A percentile compares a stretch with the other conserved stretches of the same genome.
These are phyloP conservation scores for Rhododendron vialii DNA, from an alignment of 148 eudicot species.

Conservation along the genomic window DNA sequence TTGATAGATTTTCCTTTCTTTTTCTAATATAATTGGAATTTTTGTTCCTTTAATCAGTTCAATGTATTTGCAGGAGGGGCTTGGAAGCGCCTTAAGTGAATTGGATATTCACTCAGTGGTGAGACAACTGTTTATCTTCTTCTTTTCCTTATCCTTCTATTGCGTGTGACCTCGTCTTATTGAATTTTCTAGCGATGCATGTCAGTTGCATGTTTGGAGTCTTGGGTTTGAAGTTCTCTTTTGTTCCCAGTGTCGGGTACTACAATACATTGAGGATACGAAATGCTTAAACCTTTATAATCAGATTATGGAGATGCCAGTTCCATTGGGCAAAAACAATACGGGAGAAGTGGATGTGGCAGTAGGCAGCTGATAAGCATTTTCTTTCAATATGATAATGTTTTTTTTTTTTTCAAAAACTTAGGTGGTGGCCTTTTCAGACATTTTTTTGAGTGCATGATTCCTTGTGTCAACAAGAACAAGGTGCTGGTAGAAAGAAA, in stretches of 20 bases:
- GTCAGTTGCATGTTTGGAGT: neutral
- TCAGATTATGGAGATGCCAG: neutral
- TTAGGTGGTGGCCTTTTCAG: neutral
- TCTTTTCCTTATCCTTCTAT: neutral
- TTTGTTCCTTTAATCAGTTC: neutral
- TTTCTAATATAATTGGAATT: neutral
- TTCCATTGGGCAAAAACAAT: neutral
- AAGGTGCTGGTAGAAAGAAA: neutral
- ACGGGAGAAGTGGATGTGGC: neutral
- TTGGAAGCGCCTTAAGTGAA: slow-evolving; percentile 42
- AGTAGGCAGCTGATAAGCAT: neutral
- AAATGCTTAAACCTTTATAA: neutral
- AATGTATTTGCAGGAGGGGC: slow-evolving; percentile 49
- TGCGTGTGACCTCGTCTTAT: neutral
- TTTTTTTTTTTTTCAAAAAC: neutral
- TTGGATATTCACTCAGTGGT: slow-evolving; percentile 65
- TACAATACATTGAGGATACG: neutral
- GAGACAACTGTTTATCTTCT: slow-evolving; percentile 8
- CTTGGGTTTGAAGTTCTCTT: neutral
- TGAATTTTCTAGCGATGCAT: neutral
- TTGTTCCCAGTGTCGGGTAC: neutral
- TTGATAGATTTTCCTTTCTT: neutral
- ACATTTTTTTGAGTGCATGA: neutral
- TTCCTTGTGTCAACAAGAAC: neutral
- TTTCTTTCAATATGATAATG: neutral